Evolutionary conservation across 441 rosid genomes (phyloP), one percentile per base, ranked within the genome.

Genomic region (Syzygium syzygioides): DNA sequence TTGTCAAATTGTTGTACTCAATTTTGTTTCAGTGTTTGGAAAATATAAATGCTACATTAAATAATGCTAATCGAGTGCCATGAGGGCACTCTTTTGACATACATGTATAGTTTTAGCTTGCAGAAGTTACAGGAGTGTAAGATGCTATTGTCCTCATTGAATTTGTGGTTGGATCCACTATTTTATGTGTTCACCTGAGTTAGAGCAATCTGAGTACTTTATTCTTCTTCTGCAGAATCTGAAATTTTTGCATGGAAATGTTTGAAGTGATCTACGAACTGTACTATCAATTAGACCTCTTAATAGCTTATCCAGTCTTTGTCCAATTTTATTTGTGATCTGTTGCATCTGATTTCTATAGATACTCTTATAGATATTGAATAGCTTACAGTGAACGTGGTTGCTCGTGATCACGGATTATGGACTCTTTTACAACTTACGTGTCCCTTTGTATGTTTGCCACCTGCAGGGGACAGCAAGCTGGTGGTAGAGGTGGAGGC

Each of bases 401-500:
- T 45, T 79, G 52, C 84, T 45, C 0, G 3, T 25, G 84, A 41
- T 26, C 30, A 23, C 3, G 0, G 84, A 79, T 41, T 41, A 13
- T 79, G 84, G 84, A 13, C 30, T 41, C 25, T 13, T 23, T 79
- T 79, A 30, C 17, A 79, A 79, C 53, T 79, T 53, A 23, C 19
- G 25, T 76, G 30, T 79, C 53, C 84, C 84, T 45, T 48, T 41
- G 53, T 50, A 84, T 85, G 79, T n/a, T 54, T 86, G 26, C 4
- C 60, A 89, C 59, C 76, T 90, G 87, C 93, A 95, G 98, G 91
- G 95, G 98, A 80, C 92, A 56, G 68, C 79, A 86, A 88, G 90
- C 89, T 85, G 91, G 87, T 28, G 91, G 79, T 55, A 91, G 96
- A 88, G 94, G 98, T 85, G 94, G 96, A 66, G 90, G 94, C 60